Evolutionary conservation across 1,139 yeast species (phyloP).

Genomic region (Kazachstania sp.): DNA sequence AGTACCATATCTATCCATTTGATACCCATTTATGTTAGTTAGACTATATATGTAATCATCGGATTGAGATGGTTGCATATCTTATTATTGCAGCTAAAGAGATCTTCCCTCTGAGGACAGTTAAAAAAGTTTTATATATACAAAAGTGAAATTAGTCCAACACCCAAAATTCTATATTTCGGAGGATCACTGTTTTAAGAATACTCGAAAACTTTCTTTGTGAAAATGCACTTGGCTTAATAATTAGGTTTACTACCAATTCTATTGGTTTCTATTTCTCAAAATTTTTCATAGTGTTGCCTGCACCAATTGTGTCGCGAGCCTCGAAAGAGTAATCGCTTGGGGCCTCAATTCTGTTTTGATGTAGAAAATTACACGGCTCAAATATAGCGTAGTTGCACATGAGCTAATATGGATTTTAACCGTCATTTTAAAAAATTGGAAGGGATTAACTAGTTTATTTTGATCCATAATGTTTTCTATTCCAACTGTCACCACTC

Average conservation of each 20-base stretch:
- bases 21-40: slow-evolving; percentile 3
- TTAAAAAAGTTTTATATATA: too few species aligned
- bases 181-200: too few species aligned
- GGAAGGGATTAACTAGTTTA: too few species aligned
- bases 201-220: too few species aligned
- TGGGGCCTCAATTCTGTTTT: neutral
- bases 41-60: slow-evolving; percentile 10
- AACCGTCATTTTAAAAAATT: too few species aligned
- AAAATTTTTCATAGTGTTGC: neutral
- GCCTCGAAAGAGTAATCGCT: neutral
- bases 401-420: too few species aligned
- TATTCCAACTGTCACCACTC: too few species aligned
- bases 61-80: slow-evolving; percentile 8
- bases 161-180: too few species aligned
- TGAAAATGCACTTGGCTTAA: too few species aligned
- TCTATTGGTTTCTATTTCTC: neutral
- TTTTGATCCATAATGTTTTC: too few species aligned
- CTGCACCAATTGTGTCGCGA: neutral
- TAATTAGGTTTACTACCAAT: neutral
- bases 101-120: too few species aligned
- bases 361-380: slow-evolving; percentile 8
- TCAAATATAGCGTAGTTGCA: neutral
- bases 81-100: neutral
- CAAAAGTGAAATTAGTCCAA: too few species aligned
- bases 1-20: neutral